A percentile compares a stretch with the other conserved stretches of the same genome.
Evolutionary conservation across 2,329 filamentous ascomycete species (phyloP).

Genomic region (Microdochium bolleyi): DNA sequence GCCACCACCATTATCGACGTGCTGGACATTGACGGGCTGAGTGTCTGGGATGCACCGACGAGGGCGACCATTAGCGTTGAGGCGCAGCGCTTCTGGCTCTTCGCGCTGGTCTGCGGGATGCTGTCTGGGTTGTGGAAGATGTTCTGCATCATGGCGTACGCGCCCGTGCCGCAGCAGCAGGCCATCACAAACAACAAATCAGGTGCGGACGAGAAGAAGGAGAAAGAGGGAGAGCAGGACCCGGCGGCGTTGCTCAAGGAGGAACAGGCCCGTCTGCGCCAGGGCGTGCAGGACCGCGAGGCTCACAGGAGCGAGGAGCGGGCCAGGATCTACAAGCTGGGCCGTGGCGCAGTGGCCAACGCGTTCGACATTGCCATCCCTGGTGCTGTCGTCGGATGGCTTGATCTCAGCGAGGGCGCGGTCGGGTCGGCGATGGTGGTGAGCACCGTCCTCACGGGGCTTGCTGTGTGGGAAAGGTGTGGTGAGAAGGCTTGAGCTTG

Average conservation of each 20-base stretch:
- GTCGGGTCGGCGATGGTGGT: constrained; percentile 52
- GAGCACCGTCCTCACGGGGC: constrained; percentile 53
- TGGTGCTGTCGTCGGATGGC: constrained; percentile 51
- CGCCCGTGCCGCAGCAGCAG: constrained; percentile 21
- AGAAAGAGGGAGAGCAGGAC: constrained; percentile 5
- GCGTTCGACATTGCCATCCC: constrained; percentile 56
- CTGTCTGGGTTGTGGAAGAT: constrained; percentile 33
- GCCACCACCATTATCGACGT: constrained; percentile 52
- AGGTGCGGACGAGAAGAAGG: constrained; percentile 2
- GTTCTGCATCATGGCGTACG: constrained; percentile 23
- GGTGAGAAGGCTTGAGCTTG: constrained; percentile 13
- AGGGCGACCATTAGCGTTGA: constrained; percentile 44
- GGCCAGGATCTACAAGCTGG: constrained; percentile 23
- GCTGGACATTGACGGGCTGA: constrained; percentile 30
- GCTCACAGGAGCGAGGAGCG: constrained; percentile 14
- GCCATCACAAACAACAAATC: constrained; percentile 5
- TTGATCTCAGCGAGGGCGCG: constrained; percentile 37
- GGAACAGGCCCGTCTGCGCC: constrained; percentile 26
- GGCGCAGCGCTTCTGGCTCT: constrained; percentile 64
- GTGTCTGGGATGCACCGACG: constrained; percentile 43
- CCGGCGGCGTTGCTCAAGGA: constrained; percentile 11
- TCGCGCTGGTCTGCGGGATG: constrained; percentile 46
- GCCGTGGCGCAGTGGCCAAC: constrained; percentile 46
- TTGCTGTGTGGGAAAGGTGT: constrained; percentile 53
- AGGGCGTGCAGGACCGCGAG: constrained; percentile 19